Evolutionary conservation across 23 red algal species (phyloP).

Genomic region (Gracilaria gracilis): DNA sequence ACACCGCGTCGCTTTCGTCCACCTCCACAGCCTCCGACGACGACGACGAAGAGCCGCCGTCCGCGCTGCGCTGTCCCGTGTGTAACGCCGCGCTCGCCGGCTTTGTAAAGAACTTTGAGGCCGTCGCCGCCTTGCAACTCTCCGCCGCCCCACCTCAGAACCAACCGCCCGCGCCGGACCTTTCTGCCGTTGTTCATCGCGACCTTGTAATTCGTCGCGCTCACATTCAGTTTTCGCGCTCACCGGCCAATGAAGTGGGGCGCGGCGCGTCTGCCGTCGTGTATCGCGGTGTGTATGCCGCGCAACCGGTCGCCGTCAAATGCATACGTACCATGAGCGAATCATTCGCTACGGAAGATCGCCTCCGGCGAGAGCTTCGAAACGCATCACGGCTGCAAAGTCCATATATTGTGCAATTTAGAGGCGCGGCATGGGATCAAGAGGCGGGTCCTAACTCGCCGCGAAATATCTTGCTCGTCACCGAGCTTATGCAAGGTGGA

Average conservation of each 20-base stretch:
- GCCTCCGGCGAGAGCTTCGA: slow-evolving; percentile 71
- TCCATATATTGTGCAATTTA: slow-evolving; percentile 67
- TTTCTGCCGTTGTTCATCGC: slow-evolving; percentile 50
- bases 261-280: slow-evolving; percentile 51
- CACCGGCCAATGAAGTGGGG: slow-evolving; percentile 52
- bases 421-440: slow-evolving; percentile 74
- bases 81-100: slow-evolving; percentile 50
- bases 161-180: slow-evolving; percentile 46
- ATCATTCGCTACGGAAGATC: slow-evolving; percentile 56
- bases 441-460: slow-evolving; percentile 51
- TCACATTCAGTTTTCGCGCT: slow-evolving; percentile 54
- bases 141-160: background rate
- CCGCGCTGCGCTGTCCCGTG: slow-evolving; percentile 51
- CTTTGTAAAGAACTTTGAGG: slow-evolving; percentile 78
- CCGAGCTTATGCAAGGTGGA: slow-evolving; percentile 85
- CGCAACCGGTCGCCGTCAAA: slow-evolving; percentile 61
- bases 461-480: slow-evolving; percentile 69
- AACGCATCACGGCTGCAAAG: slow-evolving; percentile 51
- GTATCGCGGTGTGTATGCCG: slow-evolving; percentile 48
- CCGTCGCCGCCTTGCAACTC: slow-evolving; percentile 52
- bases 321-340: slow-evolving; percentile 73
- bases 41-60: slow-evolving; percentile 34
- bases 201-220: slow-evolving; percentile 60
- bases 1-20: slow-evolving; percentile 19
- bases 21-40: slow-evolving; percentile 51